Evolutionary conservation across 306 rosid genomes (phyloP).

Genomic region (Hippophae tibetana): DNA sequence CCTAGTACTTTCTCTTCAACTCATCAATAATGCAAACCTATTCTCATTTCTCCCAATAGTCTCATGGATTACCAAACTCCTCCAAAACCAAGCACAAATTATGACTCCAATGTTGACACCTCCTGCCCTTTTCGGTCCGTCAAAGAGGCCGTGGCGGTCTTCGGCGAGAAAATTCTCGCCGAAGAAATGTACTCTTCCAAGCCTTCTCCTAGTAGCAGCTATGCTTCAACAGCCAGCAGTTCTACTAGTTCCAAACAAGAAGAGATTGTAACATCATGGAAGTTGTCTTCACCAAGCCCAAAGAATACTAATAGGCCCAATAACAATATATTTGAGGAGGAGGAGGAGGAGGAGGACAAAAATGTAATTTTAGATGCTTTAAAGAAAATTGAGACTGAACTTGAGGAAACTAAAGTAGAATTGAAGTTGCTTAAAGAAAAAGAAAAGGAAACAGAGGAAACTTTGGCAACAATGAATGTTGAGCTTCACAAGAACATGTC

Average conservation of each 20-base stretch:
- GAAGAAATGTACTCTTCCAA: slow-evolving; percentile 32
- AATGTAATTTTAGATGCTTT: slow-evolving; percentile 20
- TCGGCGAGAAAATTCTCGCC: slow-evolving; percentile 49
- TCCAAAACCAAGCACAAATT: neutral
- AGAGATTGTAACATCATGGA: too few relatives aligned
- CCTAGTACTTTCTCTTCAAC: too few relatives aligned
- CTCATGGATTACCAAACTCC: neutral
- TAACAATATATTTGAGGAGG: neutral
- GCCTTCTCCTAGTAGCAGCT: neutral
- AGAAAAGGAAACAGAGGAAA: slow-evolving; percentile 72
- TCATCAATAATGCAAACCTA: too few relatives aligned
- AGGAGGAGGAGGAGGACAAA: neutral
- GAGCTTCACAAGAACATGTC: slow-evolving; percentile 91
- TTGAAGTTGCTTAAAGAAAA: slow-evolving; percentile 62
- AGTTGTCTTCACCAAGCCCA: slow-evolving; percentile 12
- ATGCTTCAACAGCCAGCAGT: neutral
- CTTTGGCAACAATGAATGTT: slow-evolving; percentile 63
- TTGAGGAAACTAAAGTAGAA: slow-evolving; percentile 65
- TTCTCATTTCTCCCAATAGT: too few relatives aligned
- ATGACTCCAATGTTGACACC: slow-evolving; percentile 52
- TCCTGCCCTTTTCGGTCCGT: slow-evolving; percentile 74
- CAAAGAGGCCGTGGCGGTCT: slow-evolving; percentile 78
- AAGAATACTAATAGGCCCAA: neutral
- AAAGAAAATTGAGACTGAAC: slow-evolving; percentile 65
- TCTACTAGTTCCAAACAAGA: too few relatives aligned